Percentiles rank a stretch among this genome's conserved stretches.
phyloP scores from a whole-genome alignment of 352 stramenopile genomes.

The Thraustochytrium striatum region DNA sequence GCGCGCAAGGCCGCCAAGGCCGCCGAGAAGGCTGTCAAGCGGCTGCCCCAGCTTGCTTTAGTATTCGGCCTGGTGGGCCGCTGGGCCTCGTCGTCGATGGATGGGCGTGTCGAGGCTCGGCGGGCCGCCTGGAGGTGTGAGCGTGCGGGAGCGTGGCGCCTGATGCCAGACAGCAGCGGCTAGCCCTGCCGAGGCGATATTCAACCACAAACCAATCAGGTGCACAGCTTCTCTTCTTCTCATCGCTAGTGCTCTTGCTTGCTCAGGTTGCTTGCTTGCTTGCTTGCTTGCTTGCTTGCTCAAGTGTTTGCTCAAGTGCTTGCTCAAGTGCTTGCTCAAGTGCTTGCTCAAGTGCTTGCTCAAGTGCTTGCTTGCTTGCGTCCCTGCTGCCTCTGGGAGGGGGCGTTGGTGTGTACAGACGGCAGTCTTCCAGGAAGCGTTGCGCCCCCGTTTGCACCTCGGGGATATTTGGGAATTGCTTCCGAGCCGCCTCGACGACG shows the following conservation, averaged over 20 bases:
- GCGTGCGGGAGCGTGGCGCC: neutral
- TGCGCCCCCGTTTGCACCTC: neutral
- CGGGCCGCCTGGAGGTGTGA: neutral
- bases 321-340: neutral
- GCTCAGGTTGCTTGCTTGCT: neutral
- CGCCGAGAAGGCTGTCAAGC: conserved; percentile 27
- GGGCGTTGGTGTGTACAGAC: neutral
- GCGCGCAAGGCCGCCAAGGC: conserved; percentile 40
- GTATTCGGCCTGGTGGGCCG: neutral
- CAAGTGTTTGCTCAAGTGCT: neutral
- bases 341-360: neutral
- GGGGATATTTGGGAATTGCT: neutral
- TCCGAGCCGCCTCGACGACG: neutral
- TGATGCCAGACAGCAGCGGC: neutral
- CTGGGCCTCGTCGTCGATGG: neutral
- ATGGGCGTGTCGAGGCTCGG: neutral
- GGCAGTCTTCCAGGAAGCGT: neutral
- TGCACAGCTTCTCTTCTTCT: too few species aligned
- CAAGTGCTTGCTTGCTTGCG: neutral
- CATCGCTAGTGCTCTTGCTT: too few species aligned
- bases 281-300: neutral
- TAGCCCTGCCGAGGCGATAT: neutral
- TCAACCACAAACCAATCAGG: too few species aligned
- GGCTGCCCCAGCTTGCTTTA: conserved; percentile 1
- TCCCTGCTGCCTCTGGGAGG: too few species aligned